These are phyloP conservation scores for Pleurotus djamor DNA, from an alignment of 768 basidiomycete genomes.

Conservation along the genomic window DNA sequence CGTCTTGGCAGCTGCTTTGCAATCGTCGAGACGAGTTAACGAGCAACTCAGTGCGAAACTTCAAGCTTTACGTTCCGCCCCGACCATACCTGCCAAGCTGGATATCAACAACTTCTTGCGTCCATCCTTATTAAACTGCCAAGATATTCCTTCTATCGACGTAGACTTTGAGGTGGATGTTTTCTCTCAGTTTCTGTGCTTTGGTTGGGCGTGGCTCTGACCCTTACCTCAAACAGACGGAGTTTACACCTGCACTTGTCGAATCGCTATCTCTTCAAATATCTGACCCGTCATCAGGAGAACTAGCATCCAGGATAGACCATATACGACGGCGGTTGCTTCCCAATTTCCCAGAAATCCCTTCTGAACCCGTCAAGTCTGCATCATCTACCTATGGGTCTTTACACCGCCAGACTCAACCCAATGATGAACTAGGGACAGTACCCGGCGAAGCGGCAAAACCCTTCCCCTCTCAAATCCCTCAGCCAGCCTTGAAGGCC, in stretches of 20 bases:
- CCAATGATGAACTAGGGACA: too few species aligned
- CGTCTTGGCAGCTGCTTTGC: conserved; percentile 19
- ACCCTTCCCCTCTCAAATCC: background rate
- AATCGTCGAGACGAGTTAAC: conserved; percentile 10
- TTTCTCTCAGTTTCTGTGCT: background rate
- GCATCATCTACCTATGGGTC: too few species aligned
- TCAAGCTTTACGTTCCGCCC: background rate
- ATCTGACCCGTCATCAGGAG: background rate
- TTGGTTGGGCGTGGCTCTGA: background rate
- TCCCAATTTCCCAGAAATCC: conserved; percentile 23
- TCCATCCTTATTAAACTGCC: too few species aligned
- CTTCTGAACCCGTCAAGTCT: background rate
- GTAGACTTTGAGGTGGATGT: conserved; percentile 16
- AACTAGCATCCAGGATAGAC: conserved; percentile 21
- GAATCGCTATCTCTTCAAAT: conserved; percentile 14
- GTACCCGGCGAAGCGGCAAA: background rate
- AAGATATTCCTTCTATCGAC: too few species aligned
- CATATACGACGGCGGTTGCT: conserved; percentile 22
- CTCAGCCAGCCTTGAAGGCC: background rate
- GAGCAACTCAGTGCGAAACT: conserved; percentile 10
- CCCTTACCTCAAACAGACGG: conserved; percentile 9
- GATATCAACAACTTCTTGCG: too few species aligned
- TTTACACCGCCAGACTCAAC: too few species aligned
- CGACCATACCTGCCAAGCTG: background rate
- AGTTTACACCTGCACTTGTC: conserved; percentile 18